Evolutionary conservation across 2,329 filamentous ascomycete species (phyloP), one percentile per base, ranked within the genome.

Genomic region (Gaeumannomyces tritici): DNA sequence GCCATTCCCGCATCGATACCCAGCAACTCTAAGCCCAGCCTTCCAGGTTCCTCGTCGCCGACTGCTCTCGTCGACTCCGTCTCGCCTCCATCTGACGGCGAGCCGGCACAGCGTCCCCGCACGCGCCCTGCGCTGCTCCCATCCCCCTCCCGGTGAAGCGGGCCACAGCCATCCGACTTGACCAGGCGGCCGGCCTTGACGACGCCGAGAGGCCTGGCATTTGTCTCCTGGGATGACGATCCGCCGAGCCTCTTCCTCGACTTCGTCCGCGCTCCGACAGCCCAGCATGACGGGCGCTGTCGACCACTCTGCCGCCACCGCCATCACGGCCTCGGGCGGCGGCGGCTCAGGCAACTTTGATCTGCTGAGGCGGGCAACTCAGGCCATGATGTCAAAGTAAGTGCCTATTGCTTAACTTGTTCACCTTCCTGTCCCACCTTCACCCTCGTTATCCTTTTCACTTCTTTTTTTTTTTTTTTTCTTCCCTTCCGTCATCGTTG

Each of bases 381-480:
- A 85, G 69, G 80, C 80, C 67, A 82, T 86, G 79, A 80, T 81
- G 77, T 85, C 82, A 74, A 85, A 76, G 82, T 85, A 80, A 72
- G 51, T 61, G 28, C 28, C 24, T 57, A 33, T 31, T 33, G 24
- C 29, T 55, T 11, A 6, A 33, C 31, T 12, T 12, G 31, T 6
- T 6, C 26, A 42, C 15, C 24, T 33, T 55, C 26, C 33, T 60
- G 13, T 26, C 55, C 31, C 27, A 27, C n/a, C 26, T 31, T 26
- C 15, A 12, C 21, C 54, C 26, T 56, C 21, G 26, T 55, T 26
- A 47, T 7, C 5, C 31, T 8, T 6, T 7, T n/a, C n/a, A n/a
- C n/a, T 9, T 51, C n/a, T 24, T 2, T 9, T 4, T 21, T 21
- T 11, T 6, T 2, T 51, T 51, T 18, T 51, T 51, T 21, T n/a